Conservation (phyloP, 805 yeast genomes). For the Lipomyces lipofer region DNA sequence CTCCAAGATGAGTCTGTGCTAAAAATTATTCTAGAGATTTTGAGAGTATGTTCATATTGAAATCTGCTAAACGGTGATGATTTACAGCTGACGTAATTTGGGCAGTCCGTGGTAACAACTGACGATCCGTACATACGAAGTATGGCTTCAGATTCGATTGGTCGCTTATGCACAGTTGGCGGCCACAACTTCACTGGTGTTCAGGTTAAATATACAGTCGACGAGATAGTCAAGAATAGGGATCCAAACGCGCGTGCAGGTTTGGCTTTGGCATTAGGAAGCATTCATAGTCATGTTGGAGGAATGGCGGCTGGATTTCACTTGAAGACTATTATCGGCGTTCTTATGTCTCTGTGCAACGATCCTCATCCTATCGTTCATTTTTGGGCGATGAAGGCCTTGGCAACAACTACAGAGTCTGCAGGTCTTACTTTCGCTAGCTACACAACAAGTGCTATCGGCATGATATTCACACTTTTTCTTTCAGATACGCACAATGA, state of each 20-base stretch:
- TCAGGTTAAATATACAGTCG: conserved; percentile 53
- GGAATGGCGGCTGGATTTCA: conserved; percentile 43
- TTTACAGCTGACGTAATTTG: not conserved
- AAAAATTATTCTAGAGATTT: conserved; percentile 51
- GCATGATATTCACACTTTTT: conserved; percentile 44
- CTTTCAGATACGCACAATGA: conserved; percentile 53
- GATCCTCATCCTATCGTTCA: conserved; percentile 90
- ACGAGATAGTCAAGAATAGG: conserved; percentile 61
- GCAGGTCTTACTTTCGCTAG: conserved; percentile 50
- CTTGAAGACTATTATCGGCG: conserved; percentile 52
- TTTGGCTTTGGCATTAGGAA: conserved; percentile 51
- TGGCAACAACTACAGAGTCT: conserved; percentile 56
- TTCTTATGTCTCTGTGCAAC: conserved; percentile 57
- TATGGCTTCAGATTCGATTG: conserved; percentile 59
- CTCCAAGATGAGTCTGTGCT: conserved; percentile 41
- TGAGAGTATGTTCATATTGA: conserved; percentile 39
- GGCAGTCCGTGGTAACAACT: conserved; percentile 9
- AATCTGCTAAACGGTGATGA: not conserved
- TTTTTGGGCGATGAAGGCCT: conserved; percentile 64
- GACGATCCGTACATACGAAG: conserved; percentile 46
- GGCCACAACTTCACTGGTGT: conserved; percentile 34
- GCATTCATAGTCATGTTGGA: conserved; percentile 46
- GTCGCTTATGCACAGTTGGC: conserved; percentile 46
- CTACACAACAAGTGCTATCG: conserved; percentile 49
- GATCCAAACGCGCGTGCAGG: conserved; percentile 68